Evolutionary conservation across 495 filamentous ascomycete species (phyloP), one percentile per base, ranked within the genome.

Genomic region (Geoglossum glabrum): DNA sequence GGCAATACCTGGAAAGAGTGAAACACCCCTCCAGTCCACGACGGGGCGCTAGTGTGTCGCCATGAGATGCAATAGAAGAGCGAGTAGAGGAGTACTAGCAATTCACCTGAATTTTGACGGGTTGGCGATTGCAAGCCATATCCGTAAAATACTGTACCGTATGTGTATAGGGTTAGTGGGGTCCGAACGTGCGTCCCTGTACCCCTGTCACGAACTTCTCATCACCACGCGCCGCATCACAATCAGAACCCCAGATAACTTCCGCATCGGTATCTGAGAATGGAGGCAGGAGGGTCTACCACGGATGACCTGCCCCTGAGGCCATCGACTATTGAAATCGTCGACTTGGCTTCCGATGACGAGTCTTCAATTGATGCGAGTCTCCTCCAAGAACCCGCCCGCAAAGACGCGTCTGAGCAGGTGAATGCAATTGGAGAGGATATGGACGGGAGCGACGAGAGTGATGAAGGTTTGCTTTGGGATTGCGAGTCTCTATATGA

Each of bases 401-500:
- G 40, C 17, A 45, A 45, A 45, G 40, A 45, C 40, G 40, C 40
- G 40, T 21, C 40, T 45, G 36, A 34, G 5, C 31, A 34, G 31
- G 31, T 34, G 11, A 11, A 34, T 11, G 31, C 31, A 34, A 5
- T 40, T 17, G 36, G 17, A 40, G 40, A 45, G 10, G 40, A 45
- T 5, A 19, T 17, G 5, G 40, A 45, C n/a, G 55, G 46, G 33
- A 17, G 3, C 30, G 57, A 57, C 13, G 55, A 57, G 21, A 34
- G 47, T 23, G 57, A 58, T 9, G 55, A 61, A 34, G 49, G 34
- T 15, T 46, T 49, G 10, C 36, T 21, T 21, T 63, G 61, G 61
- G 61, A 59, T 8, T 30, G 19, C 26, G 60, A 63, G 31, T 63
- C 61, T 31, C 25, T 62, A 23, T 62, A 54, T 15, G 55, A 54